Evolutionary conservation across 192 early-diverging fungal species (phyloP), one percentile per base, ranked within the genome.

Genomic region (Coemansia sp.): DNA sequence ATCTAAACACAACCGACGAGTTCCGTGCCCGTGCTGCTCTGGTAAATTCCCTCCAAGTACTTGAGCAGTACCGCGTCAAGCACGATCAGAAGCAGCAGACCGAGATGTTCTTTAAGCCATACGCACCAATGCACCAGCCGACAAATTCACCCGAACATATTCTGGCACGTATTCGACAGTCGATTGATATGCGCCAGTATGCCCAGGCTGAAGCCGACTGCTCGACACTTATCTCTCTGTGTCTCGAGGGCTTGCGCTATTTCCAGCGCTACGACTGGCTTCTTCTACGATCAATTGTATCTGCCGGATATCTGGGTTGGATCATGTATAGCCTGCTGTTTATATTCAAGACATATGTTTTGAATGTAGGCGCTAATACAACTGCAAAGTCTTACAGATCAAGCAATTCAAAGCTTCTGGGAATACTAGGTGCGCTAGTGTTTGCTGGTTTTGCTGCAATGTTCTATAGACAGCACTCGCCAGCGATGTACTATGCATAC

Each of bases 241-340:
- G 86, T 25, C 52, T 95, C 9, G 82, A 89, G 48, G 95, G 95
- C n/a, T 71, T 95, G 55, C 85, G 93, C 40, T 98, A 97, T 78
- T 90, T 92, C 47, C 93, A 98, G 74, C 95, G 91, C 68, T 97
- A 98, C 57, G 95, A 98, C 74, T 98, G 95, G 95, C 73, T 95
- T 7, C 91, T 95, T 66, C 73, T 98, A 54, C 82, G 92, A 49
- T 82, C 89, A 0, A 83, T 94, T 6, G 85, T 98, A 19, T 89
- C 87, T 12, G 67, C 81, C 23, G 95, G 95, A 42, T 98, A 92
- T 67, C 52, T 91, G 19, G 93, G 95, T 25, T 98, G 95, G 95
- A 91, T 94, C 61, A 57, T 77, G 2, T 93, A 88, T 77, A 91
- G 91, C 56, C 71, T 91, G 61, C 67, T 89, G 46, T 93, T 88